Conservation (phyloP, 1,284 basidiomycete genomes). For the Trichosporon ovoides region DNA sequence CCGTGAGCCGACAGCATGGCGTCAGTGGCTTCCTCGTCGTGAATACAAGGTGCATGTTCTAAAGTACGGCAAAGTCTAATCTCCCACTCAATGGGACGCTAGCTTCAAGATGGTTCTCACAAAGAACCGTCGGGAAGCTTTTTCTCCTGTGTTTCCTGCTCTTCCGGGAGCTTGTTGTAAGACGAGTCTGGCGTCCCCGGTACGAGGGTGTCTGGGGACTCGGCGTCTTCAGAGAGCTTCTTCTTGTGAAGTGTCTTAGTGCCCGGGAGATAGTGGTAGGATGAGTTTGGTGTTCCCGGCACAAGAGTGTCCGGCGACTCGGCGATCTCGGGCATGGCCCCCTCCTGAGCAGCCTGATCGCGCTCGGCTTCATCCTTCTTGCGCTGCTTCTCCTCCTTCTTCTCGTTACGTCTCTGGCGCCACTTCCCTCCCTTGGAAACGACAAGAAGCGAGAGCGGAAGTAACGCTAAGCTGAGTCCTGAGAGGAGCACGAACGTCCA, state of each 20-base stretch:
- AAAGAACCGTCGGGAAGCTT: no score
- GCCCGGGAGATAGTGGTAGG: not conserved
- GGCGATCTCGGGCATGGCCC: not conserved
- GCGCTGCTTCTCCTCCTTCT: not conserved
- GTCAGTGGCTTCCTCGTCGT: no score
- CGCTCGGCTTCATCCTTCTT: not conserved
- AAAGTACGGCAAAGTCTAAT: no score
- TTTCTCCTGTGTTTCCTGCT: no score
- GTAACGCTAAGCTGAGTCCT: conserved; percentile 27
- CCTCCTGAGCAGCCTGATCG: not conserved
- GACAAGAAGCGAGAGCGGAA: conserved; percentile 1
- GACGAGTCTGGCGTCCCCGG: no score
- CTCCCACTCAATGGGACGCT: no score
- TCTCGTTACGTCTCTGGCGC: not conserved
- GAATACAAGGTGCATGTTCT: no score
- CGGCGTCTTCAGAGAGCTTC: not conserved
- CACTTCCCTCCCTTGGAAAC: conserved; percentile 1
- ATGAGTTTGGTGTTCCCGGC: not conserved
- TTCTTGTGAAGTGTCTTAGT: not conserved
- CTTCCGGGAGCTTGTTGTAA: no score
- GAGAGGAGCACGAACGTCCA: conserved; percentile 45
- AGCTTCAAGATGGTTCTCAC: no score
- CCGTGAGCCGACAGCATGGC: no score
- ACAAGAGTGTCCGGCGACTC: not conserved
- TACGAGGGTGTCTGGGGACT: no score